Evolutionary conservation across 495 filamentous ascomycete genomes (phyloP), one percentile per base, ranked within the genome.

Genomic region (Schizothecium vesticola): DNA sequence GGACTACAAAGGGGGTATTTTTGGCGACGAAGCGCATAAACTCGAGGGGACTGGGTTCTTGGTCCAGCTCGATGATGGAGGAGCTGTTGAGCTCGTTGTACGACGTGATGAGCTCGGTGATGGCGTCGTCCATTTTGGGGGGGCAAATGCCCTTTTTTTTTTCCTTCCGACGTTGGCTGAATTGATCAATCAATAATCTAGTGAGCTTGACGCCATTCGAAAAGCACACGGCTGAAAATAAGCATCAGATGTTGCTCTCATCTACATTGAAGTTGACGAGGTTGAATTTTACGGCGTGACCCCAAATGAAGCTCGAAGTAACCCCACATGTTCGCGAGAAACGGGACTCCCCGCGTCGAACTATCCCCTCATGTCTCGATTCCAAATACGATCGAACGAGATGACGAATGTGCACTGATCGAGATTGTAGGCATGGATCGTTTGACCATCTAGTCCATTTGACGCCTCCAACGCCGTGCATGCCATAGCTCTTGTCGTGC

Each of bases 1-100:
- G 81, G 43, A 92, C 82, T 2, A 93, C 84, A 65, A 92, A 92
- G 8, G 91, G 91, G 0, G 84, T 83, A 70, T 93, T 93, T 21
- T 73, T 79, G 31, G 86, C 80, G 19, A 91, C 89, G 76, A 85
- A 88, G 68, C 88, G 82, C 85, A 91, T 87, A 74, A 93, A 93
- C 72, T 92, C 88, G 9, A 93, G 81, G 0, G 91, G 82, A 36
- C 85, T 89, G 2, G 91, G 91, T 51, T 86, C 82, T 31, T 86
- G 81, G n/a, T 79, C 43, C 4, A 91, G 78, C 61, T 86, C 84
- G 59, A 87, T 82, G 59, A 92, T 82, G 23, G 65, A 64, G 23
- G 79, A 67, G 55, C 79, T 72, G 73, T 93, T 93, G 58, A 93
- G 81, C 66, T 91, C 89, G 70, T 90, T 83, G 79, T 91, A 92